Evolutionary conservation across 129 eudicot genomes (phyloP).

Genomic region (Chrysanthemum seticuspe): DNA sequence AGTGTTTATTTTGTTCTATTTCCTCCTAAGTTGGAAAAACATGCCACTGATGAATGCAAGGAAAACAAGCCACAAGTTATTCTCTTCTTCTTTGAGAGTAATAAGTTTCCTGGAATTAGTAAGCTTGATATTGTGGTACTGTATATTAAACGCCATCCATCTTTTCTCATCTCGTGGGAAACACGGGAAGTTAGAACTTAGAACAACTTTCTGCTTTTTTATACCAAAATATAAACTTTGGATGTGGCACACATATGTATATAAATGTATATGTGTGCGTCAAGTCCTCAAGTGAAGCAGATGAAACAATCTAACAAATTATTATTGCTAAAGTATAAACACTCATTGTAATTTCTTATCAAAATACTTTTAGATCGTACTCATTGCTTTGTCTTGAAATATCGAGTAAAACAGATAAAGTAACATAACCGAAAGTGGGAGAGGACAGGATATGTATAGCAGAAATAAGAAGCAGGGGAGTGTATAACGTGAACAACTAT

Average conservation of each 20-base stretch:
- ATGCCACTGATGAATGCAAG: background rate
- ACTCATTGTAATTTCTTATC: background rate
- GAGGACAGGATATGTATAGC: background rate
- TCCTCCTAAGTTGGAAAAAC: background rate
- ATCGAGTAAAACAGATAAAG: slow-evolving; percentile 6
- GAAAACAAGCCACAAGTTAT: background rate
- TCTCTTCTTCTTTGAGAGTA: background rate
- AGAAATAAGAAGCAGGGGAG: background rate
- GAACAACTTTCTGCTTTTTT: background rate
- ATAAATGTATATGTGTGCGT: background rate
- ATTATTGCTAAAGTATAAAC: background rate
- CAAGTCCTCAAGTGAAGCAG: background rate
- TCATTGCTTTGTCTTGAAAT: background rate
- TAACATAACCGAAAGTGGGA: background rate
- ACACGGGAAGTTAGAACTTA: background rate
- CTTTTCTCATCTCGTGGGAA: background rate
- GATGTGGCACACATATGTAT: slow-evolving; percentile 7
- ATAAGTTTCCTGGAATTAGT: background rate
- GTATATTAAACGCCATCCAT: no score
- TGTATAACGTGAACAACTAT: background rate
- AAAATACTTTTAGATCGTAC: slow-evolving; percentile 8
- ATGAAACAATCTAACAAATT: no score
- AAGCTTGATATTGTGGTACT: background rate
- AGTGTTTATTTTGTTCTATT: background rate
- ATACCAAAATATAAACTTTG: background rate